Evolutionary conservation across 306 rosid species (phyloP).

Genomic region (Castanopsis chinensis): DNA sequence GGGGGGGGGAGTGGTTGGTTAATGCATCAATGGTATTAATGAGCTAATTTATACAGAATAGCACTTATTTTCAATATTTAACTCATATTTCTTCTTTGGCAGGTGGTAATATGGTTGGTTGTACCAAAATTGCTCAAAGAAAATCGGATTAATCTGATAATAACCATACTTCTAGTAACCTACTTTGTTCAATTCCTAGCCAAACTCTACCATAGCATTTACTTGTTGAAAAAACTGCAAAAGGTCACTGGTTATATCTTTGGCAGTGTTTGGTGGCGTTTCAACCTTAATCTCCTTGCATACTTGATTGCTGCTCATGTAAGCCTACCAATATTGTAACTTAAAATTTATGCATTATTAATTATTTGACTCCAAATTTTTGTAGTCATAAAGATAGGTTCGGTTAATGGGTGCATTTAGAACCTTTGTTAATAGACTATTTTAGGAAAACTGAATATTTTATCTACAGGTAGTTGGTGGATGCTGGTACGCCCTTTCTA

Average conservation of each 20-base stretch:
- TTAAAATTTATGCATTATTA: too few relatives aligned
- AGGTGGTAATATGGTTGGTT: constrained; percentile 28
- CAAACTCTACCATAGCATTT: constrained; percentile 30
- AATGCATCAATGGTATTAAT: background rate
- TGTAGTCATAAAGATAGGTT: too few relatives aligned
- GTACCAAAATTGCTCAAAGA: constrained; percentile 29
- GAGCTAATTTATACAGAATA: background rate
- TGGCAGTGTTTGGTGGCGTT: constrained; percentile 41
- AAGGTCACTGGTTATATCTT: constrained; percentile 41
- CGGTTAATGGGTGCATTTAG: too few relatives aligned
- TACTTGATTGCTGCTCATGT: constrained; percentile 39
- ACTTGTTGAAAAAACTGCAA: constrained; percentile 30
- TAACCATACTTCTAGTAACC: constrained; percentile 20
- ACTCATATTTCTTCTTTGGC: background rate
- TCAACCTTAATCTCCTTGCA: constrained; percentile 31
- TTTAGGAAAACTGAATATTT: too few relatives aligned
- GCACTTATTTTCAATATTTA: background rate
- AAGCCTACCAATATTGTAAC: background rate
- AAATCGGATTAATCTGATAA: constrained; percentile 12
- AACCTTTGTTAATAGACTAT: too few relatives aligned
- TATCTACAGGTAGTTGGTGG: constrained; percentile 27
- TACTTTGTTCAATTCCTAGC: constrained; percentile 34
- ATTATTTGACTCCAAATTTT: background rate
- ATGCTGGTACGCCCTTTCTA: constrained; percentile 35
- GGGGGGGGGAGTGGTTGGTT: too few relatives aligned